A percentile compares a stretch with the other conserved stretches of the same genome.
phyloP scores from a whole-genome alignment of 164 flowering plant species.

The Kalanchoe fedtschenkoi region DNA sequence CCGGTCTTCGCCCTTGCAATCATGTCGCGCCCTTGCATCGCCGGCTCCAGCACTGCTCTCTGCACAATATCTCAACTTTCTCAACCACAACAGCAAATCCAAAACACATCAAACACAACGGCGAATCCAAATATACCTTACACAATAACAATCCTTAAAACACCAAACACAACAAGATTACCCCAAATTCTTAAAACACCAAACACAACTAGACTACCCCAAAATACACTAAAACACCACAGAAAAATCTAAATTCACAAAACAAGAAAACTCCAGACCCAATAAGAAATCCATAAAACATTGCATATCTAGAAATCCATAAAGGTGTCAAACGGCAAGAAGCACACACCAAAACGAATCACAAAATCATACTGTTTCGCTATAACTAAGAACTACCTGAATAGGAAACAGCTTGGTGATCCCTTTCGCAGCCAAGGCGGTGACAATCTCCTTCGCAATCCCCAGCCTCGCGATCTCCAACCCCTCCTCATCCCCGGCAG shows the following conservation, averaged over 20 bases:
- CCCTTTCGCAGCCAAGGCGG: conserved; percentile 50
- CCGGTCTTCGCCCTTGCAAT: conserved; percentile 91
- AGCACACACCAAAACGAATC: not conserved
- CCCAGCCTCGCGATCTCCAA: conserved; percentile 76
- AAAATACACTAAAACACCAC: not conserved
- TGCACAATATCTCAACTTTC: conserved; percentile 12
- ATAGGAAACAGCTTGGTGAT: conserved; percentile 79
- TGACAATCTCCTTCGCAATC: conserved; percentile 48
- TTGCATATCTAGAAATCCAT: too few species aligned
- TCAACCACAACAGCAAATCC: too few species aligned
- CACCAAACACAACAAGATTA: too few species aligned
- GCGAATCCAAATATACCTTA: too few species aligned
- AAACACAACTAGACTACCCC: too few species aligned
- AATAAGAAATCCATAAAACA: not conserved
- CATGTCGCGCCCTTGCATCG: conserved; percentile 95
- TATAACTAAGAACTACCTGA: conserved; percentile 36
- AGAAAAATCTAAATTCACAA: not conserved
- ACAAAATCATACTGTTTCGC: too few species aligned
- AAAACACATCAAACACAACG: too few species aligned
- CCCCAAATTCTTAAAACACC: too few species aligned
- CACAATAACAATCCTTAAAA: too few species aligned
- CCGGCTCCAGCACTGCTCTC: conserved; percentile 94
- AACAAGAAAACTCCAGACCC: not conserved
- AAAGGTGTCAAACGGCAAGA: too few species aligned
- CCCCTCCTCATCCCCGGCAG: conserved; percentile 36